Evolutionary conservation across 2,329 filamentous ascomycete genomes (phyloP).

Genomic region (Ascochyta lentis): DNA sequence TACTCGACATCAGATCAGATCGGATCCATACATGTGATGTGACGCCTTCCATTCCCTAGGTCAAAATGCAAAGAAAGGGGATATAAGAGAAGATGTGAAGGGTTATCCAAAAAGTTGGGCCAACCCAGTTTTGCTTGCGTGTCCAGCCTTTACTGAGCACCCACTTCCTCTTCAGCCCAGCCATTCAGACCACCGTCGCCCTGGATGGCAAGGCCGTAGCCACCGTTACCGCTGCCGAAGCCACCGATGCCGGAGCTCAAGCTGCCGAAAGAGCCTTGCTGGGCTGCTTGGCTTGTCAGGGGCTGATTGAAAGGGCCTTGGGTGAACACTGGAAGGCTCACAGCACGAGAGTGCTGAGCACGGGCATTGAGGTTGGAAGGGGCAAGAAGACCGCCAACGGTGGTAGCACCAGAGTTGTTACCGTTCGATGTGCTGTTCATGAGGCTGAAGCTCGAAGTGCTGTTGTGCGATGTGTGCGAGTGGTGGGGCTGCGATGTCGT

Average conservation of each 20-base stretch:
- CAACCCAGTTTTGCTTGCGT: background rate
- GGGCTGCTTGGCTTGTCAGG: constrained; percentile 45
- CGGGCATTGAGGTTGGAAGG: constrained; percentile 68
- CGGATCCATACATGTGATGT: constrained; percentile 16
- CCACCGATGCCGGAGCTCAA: constrained; percentile 66
- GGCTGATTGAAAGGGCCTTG: constrained; percentile 62
- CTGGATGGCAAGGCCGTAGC: constrained; percentile 66
- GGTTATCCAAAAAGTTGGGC: constrained; percentile 3
- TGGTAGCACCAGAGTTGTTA: constrained; percentile 63
- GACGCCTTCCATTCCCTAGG: constrained; percentile 20
- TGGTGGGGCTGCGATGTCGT: constrained; percentile 68
- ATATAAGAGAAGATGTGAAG: constrained; percentile 20
- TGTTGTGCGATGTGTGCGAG: constrained; percentile 62
- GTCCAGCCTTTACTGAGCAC: constrained; percentile 54
- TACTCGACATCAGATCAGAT: constrained; percentile 25
- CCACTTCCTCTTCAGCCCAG: constrained; percentile 70
- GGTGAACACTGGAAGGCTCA: constrained; percentile 80
- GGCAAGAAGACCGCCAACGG: constrained; percentile 78
- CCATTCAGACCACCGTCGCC: constrained; percentile 64
- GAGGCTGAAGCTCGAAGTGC: constrained; percentile 59
- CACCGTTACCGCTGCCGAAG: constrained; percentile 59
- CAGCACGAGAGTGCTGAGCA: constrained; percentile 76
- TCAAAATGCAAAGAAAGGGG: constrained; percentile 23
- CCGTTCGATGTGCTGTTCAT: constrained; percentile 51
- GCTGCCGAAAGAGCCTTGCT: constrained; percentile 62